A percentile compares a stretch with the other conserved stretches of the same genome.
Conservation (phyloP, 1,284 basidiomycete genomes). For the Inonotus obliquus region DNA sequence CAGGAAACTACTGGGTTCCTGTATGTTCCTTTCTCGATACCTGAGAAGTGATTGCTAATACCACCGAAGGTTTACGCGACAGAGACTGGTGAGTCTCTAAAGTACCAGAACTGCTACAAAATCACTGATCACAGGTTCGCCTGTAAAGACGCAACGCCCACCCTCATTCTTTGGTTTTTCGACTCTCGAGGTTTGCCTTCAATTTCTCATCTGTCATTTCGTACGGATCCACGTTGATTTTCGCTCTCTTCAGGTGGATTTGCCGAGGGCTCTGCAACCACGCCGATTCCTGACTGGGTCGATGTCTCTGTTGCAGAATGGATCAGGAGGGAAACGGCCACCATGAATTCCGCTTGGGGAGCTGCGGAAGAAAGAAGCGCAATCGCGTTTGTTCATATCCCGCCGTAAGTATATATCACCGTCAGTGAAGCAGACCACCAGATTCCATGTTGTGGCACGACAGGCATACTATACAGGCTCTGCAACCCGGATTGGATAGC, state of each 20-base stretch:
- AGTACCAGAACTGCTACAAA: background rate
- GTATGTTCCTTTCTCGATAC: slow-evolving; percentile 31
- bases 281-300: slow-evolving; percentile 59
- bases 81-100: slow-evolving; percentile 25
- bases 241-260: slow-evolving; percentile 39
- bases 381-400: slow-evolving; percentile 68
- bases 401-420: slow-evolving; percentile 37
- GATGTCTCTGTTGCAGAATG: slow-evolving; percentile 55
- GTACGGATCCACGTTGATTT: background rate
- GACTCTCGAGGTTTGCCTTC: slow-evolving; percentile 53
- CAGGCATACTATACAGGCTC: slow-evolving; percentile 47
- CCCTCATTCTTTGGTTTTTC: slow-evolving; percentile 65
- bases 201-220: background rate
- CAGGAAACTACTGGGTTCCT: slow-evolving; percentile 70
- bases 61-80: slow-evolving; percentile 31
- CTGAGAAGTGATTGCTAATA: background rate
- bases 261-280: slow-evolving; percentile 37
- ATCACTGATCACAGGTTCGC: background rate
- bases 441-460: background rate
- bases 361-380: slow-evolving; percentile 44
- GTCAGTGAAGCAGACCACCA: background rate
- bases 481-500: slow-evolving; percentile 46
- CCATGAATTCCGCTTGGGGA: slow-evolving; percentile 58
- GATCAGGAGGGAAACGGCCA: slow-evolving; percentile 46
- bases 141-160: slow-evolving; percentile 40